These are phyloP conservation scores for Calycina herbarum DNA, from an alignment of 2,329 filamentous ascomycete species.

Conservation along the genomic window DNA sequence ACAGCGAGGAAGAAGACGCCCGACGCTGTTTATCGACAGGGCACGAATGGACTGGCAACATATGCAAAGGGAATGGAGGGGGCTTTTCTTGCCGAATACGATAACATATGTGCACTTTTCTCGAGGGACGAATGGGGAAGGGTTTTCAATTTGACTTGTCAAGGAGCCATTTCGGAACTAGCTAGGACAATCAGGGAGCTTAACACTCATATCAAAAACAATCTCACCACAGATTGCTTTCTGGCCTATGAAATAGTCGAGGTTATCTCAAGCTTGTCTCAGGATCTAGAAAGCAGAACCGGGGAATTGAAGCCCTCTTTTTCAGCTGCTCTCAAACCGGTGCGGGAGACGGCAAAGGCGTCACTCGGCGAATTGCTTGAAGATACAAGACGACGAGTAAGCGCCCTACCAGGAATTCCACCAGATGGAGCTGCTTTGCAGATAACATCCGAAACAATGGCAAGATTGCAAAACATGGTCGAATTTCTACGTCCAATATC, in stretches of 20 bases:
- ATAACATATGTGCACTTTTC: conserved; percentile 87
- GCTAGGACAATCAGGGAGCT: conserved; percentile 83
- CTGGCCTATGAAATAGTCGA: conserved; percentile 94
- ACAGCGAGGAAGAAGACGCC: conserved; percentile 75
- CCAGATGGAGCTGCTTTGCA: conserved; percentile 76
- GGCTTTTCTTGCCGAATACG: conserved; percentile 84
- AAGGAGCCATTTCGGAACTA: conserved; percentile 76
- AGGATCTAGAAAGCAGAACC: conserved; percentile 76
- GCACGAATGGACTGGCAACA: conserved; percentile 86
- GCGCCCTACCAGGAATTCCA: conserved; percentile 66
- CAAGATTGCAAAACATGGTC: conserved; percentile 81
- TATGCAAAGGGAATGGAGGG: conserved; percentile 88
- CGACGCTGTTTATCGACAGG: conserved; percentile 81
- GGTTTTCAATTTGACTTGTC: conserved; percentile 77
- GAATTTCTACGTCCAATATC: conserved; percentile 82
- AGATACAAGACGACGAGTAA: conserved; percentile 73
- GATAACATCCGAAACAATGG: conserved; percentile 81
- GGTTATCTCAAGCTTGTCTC: conserved; percentile 78
- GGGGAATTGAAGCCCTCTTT: conserved; percentile 83
- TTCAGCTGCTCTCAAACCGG: conserved; percentile 81
- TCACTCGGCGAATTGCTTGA: conserved; percentile 83
- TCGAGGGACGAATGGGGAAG: conserved; percentile 79
- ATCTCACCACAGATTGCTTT: conserved; percentile 88
- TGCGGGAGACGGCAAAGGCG: conserved; percentile 86
- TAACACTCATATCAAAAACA: conserved; percentile 83